Evolutionary conservation across 2,329 filamentous ascomycete genomes (phyloP), one percentile per base, ranked within the genome.

Genomic region (Dactylellina leptospora): DNA sequence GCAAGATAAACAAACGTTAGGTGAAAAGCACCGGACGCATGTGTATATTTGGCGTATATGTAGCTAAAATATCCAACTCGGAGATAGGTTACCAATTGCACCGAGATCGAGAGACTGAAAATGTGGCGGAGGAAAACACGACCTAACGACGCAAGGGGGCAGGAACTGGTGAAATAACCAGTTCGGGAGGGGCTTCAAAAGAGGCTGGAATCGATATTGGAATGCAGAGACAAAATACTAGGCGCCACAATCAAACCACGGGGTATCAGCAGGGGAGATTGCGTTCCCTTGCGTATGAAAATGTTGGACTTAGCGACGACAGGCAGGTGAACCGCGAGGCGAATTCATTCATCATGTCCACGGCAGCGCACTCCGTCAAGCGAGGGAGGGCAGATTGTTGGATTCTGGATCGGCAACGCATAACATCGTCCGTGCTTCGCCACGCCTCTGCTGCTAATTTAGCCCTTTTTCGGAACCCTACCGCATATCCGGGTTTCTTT

Each of bases 161-260:
- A n/a, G n/a, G n/a, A n/a, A n/a, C n/a, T n/a, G n/a, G n/a, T n/a
- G n/a, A n/a, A n/a, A n/a, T n/a, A n/a, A n/a, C n/a, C n/a, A n/a
- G n/a, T n/a, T n/a, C n/a, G n/a, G n/a, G n/a, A n/a, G n/a, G n/a
- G n/a, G n/a, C n/a, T n/a, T n/a, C n/a, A n/a, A n/a, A n/a, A n/a
- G n/a, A n/a, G n/a, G n/a, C n/a, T n/a, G n/a, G n/a, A n/a, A n/a
- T n/a, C n/a, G n/a, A n/a, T n/a, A n/a, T n/a, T n/a, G n/a, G n/a
- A n/a, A n/a, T n/a, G n/a, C n/a, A n/a, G n/a, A n/a, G n/a, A 40
- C 36, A 40, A 40, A 38, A 40, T n/a, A 40, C 36, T 40, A 40
- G 36, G 36, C 36, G 36, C 36, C 36, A 40, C 36, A 40, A 16
- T 40, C 18, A 11, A 40, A 40, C 13, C 13, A 40, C 18, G 36